phyloP scores from a whole-genome alignment of 805 yeast genomes.

The Yamadazyma takamatsuzukensis region DNA sequence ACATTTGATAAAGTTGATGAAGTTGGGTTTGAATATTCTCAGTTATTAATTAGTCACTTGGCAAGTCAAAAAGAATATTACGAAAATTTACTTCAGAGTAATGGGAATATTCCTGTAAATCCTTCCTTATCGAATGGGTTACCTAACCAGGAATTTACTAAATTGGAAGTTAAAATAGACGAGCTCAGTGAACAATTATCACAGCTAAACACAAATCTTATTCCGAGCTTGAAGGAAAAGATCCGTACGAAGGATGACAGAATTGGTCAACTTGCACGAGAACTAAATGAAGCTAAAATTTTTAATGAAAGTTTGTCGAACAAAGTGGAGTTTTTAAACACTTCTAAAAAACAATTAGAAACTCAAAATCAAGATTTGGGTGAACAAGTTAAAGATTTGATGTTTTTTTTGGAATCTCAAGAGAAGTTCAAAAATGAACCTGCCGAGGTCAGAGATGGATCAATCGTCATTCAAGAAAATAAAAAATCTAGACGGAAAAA shows the following conservation, averaged over 20 bases:
- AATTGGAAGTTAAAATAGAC: constrained; percentile 26
- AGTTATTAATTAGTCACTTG: constrained; percentile 70
- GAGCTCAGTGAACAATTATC: constrained; percentile 22
- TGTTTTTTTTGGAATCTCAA: constrained; percentile 75
- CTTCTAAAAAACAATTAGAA: constrained; percentile 24
- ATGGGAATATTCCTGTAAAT: too few relatives aligned
- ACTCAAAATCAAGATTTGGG: constrained; percentile 45
- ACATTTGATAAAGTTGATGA: constrained; percentile 45
- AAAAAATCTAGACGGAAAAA: constrained; percentile 14
- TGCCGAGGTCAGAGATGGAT: constrained; percentile 72
- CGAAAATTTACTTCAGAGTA: constrained; percentile 43
- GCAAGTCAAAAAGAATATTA: constrained; percentile 85
- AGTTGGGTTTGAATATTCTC: constrained; percentile 75
- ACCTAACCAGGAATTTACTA: constrained; percentile 11
- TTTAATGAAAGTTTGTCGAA: constrained; percentile 37
- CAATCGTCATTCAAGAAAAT: constrained; percentile 43
- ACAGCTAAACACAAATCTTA: constrained; percentile 21
- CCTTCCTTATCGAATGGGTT: constrained; percentile 10
- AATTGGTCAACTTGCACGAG: constrained; percentile 23
- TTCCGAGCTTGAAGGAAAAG: constrained; percentile 33
- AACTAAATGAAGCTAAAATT: constrained; percentile 28
- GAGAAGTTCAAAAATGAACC: constrained; percentile 69
- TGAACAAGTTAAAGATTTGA: constrained; percentile 69
- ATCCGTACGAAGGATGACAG: constrained; percentile 27
- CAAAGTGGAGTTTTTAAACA: constrained; percentile 33